Evolutionary conservation across 2,329 filamentous ascomycete species (phyloP).

Genomic region (Pseudogymnoascus sp.): DNA sequence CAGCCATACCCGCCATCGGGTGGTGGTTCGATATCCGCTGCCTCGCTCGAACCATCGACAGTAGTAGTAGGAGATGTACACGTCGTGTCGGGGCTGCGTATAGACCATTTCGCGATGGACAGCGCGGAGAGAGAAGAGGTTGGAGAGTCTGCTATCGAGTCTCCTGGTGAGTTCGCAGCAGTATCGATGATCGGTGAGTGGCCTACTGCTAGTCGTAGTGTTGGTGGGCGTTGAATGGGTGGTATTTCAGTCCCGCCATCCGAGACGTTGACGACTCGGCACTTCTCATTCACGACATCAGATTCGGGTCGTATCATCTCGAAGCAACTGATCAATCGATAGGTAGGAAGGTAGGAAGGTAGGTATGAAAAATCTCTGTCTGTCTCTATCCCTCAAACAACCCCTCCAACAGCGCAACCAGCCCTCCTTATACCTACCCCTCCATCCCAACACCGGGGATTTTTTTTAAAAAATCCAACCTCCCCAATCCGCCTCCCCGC

Average conservation of each 20-base stretch:
- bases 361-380: too few species aligned
- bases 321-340: neutral
- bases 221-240: neutral
- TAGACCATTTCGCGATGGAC: neutral
- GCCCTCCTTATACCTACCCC: neutral
- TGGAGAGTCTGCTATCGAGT: neutral
- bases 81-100: neutral
- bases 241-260: too few species aligned
- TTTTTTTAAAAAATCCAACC: neutral
- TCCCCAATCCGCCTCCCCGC: neutral
- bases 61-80: neutral
- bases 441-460: neutral
- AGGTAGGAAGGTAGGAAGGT: neutral
- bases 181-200: neutral
- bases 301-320: neutral
- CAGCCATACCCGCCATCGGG: slow-evolving; percentile 45
- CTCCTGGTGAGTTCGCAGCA: neutral
- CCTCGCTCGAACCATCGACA: slow-evolving; percentile 12
- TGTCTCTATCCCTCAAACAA: neutral
- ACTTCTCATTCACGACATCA: neutral
- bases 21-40: slow-evolving; percentile 19
- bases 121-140: neutral
- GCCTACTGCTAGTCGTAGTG: neutral
- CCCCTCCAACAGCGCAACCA: neutral
- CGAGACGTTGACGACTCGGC: too few species aligned